Evolutionary conservation across 176 grass and related monocot genomes (phyloP).

Genomic region (Aegilops sharonensis): DNA sequence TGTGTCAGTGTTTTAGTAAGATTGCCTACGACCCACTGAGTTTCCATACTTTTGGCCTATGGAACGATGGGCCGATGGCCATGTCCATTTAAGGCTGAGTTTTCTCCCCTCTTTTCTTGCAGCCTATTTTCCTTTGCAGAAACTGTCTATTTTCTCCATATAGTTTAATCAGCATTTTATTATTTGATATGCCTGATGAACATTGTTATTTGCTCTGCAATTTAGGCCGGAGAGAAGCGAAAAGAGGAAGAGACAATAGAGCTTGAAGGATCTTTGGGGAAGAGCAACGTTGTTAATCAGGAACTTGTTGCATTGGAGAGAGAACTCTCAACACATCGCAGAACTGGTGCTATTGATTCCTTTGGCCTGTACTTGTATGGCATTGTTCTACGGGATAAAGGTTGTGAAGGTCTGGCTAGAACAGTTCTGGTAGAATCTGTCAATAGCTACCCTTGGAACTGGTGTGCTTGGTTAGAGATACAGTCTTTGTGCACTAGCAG

Average conservation of each 20-base stretch:
- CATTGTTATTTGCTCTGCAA: slow-evolving; percentile 24
- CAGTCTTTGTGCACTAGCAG: slow-evolving; percentile 71
- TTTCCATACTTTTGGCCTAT: not conserved
- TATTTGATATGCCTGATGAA: not conserved
- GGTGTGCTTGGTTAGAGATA: slow-evolving; percentile 94
- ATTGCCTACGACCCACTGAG: not conserved
- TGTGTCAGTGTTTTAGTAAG: not conserved
- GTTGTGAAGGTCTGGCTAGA: slow-evolving; percentile 61
- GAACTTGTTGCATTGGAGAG: slow-evolving; percentile 82
- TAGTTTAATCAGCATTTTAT: slow-evolving; percentile 10
- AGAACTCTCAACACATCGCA: slow-evolving; percentile 72
- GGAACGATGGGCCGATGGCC: not conserved
- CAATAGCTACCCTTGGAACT: slow-evolving; percentile 96
- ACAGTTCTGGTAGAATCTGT: slow-evolving; percentile 81
- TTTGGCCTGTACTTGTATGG: slow-evolving; percentile 94
- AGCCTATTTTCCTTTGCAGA: not conserved
- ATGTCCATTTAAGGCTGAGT: not conserved
- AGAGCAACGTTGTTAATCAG: slow-evolving; percentile 71
- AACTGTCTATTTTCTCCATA: not conserved
- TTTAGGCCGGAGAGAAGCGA: slow-evolving; percentile 87
- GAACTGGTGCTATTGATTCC: slow-evolving; percentile 79
- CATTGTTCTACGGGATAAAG: slow-evolving; percentile 88
- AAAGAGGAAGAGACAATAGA: slow-evolving; percentile 96
- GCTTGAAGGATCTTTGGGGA: slow-evolving; percentile 89
- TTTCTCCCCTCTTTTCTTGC: not conserved